Conservation (phyloP, 2,329 filamentous ascomycete genomes). For the Uncinocarpus reesii region DNA sequence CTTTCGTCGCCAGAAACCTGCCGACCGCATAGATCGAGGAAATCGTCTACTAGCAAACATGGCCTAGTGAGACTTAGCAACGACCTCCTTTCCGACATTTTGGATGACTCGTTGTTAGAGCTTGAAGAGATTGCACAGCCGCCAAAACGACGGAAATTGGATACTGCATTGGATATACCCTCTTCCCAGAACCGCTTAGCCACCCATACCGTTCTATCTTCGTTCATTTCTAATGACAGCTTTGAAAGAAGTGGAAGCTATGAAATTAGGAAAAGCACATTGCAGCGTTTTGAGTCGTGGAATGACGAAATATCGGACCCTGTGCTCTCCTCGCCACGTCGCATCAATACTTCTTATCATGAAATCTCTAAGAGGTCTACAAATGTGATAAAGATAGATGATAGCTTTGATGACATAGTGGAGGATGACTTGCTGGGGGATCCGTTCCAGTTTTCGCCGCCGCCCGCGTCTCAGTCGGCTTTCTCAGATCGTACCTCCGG, state of each 20-base stretch:
- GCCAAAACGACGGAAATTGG: conserved; percentile 25
- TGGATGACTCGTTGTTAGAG: conserved; percentile 14
- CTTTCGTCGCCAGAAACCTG: conserved; percentile 19
- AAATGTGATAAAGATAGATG: conserved; percentile 30
- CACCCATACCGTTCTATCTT: not conserved
- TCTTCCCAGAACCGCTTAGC: not conserved
- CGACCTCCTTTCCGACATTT: conserved; percentile 3
- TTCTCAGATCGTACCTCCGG: conserved; percentile 35
- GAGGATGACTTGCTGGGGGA: conserved; percentile 15
- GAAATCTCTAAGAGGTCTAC: conserved; percentile 16
- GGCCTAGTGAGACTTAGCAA: not conserved
- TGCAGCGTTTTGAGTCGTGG: not conserved
- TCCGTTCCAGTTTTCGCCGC: conserved; percentile 20
- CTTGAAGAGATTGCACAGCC: conserved; percentile 12
- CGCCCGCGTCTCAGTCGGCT: conserved; percentile 16
- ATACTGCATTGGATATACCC: conserved; percentile 18
- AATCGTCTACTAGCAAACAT: not conserved
- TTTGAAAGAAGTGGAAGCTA: conserved; percentile 3
- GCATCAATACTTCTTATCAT: conserved; percentile 19
- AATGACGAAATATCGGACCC: conserved; percentile 30
- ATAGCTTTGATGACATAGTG: conserved; percentile 23
- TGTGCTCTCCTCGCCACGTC: conserved; percentile 37
- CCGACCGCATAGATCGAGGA: not conserved
- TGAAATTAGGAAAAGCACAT: not conserved
- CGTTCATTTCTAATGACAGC: conserved; percentile 2